These are phyloP conservation scores for Arthrobotrys iridis DNA, from an alignment of 2,329 filamentous ascomycete species.

Conservation along the genomic window DNA sequence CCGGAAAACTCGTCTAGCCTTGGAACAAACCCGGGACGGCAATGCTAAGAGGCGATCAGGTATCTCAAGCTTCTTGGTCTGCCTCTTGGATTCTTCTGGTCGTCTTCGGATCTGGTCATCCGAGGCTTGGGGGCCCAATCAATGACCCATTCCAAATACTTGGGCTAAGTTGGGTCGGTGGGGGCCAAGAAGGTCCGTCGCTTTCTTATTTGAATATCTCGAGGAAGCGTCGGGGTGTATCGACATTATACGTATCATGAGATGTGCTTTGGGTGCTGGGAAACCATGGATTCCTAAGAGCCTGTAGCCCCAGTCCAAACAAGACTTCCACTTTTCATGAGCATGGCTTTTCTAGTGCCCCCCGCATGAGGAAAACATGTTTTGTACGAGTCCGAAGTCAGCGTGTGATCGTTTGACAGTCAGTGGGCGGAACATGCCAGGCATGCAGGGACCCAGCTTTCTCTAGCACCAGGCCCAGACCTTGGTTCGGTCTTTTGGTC, in stretches of 20 bases:
- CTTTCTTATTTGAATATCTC: slow-evolving; percentile 21
- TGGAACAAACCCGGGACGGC: slow-evolving; percentile 11
- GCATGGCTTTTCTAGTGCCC: too few relatives aligned
- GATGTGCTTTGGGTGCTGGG: too few relatives aligned
- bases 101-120: slow-evolving; percentile 22
- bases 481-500: slow-evolving; percentile 17
- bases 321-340: too few relatives aligned
- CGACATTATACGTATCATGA: too few relatives aligned
- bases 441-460: slow-evolving; percentile 22
- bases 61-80: slow-evolving; percentile 30
- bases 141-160: slow-evolving; percentile 34
- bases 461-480: slow-evolving; percentile 17
- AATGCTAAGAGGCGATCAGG: slow-evolving; percentile 38
- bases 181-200: not conserved
- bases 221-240: too few relatives aligned
- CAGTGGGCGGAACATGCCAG: slow-evolving; percentile 9
- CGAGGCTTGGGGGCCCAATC: slow-evolving; percentile 14
- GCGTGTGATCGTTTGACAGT: slow-evolving; percentile 1
- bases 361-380: too few relatives aligned
- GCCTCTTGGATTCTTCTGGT: slow-evolving; percentile 16
- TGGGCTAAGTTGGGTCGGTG: too few relatives aligned
- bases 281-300: too few relatives aligned
- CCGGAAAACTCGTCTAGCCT: not conserved
- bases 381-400: too few relatives aligned
- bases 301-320: not conserved